Evolutionary conservation across 192 early-diverging fungal species (phyloP).

Genomic region (Umbelopsis ramanniana): DNA sequence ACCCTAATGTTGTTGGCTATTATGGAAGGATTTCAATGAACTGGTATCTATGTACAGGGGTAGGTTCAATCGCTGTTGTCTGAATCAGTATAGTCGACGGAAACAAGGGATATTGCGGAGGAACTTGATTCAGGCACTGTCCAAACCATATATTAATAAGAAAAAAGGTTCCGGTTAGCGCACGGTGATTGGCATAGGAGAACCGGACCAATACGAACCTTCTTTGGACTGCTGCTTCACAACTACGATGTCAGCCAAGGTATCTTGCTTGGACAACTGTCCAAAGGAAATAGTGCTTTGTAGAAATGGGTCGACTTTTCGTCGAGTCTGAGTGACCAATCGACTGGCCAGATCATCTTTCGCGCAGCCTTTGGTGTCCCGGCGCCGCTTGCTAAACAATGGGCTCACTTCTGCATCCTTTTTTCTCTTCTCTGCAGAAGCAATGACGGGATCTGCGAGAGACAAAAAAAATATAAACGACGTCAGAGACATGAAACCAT

Average conservation of each 20-base stretch:
- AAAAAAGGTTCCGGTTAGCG: too few species aligned
- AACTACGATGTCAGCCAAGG: too few species aligned
- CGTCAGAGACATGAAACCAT: background rate
- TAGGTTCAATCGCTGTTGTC: background rate
- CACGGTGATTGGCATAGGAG: too few species aligned
- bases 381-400: constrained; percentile 24
- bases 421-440: constrained; percentile 37
- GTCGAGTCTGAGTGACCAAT: constrained; percentile 35
- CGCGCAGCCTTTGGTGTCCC: background rate
- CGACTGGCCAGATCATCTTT: constrained; percentile 24
- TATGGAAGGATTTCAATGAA: background rate
- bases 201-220: too few species aligned
- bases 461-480: background rate
- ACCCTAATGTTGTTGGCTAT: too few species aligned
- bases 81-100: background rate
- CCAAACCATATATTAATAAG: too few species aligned
- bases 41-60: background rate
- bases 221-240: too few species aligned
- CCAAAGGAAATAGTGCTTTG: background rate
- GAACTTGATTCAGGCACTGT: background rate
- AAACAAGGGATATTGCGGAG: background rate
- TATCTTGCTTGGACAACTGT: background rate
- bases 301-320: constrained; percentile 52
- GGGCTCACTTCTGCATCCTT: constrained; percentile 28
- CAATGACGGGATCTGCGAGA: constrained; percentile 26